Evolutionary conservation across 148 eudicot species (phyloP).

Genomic region (Rhododendron vialii): DNA sequence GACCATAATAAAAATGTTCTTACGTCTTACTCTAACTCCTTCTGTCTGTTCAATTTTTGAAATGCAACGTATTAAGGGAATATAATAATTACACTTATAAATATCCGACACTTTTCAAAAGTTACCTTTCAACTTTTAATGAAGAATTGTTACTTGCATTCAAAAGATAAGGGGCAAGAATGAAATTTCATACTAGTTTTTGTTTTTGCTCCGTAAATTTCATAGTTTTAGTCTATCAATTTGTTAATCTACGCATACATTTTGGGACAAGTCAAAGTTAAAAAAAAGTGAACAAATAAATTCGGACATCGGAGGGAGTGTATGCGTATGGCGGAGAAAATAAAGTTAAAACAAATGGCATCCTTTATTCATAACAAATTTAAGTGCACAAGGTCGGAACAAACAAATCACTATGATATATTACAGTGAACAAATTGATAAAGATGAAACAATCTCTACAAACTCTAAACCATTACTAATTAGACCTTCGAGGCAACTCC

Average conservation of each 20-base stretch:
- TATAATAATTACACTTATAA: no score
- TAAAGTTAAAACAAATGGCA: background rate
- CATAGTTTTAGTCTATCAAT: no score
- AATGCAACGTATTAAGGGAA: no score
- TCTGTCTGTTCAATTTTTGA: no score
- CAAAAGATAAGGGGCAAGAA: no score
- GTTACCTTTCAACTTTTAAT: background rate
- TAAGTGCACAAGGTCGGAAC: background rate
- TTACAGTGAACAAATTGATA: background rate
- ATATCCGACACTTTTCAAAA: background rate
- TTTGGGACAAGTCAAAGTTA: background rate
- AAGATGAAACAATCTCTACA: background rate
- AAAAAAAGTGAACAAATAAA: background rate
- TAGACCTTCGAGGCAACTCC: constrained; percentile 8
- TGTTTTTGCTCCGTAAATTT: no score
- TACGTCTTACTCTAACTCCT: no score
- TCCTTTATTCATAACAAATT: background rate
- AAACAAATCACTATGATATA: background rate
- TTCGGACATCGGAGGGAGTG: background rate
- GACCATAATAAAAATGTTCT: no score
- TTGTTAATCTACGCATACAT: no score
- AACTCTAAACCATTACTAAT: background rate
- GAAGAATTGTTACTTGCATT: no score
- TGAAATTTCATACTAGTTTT: no score
- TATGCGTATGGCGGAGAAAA: background rate